These are phyloP conservation scores for Penicillium bialowiezense DNA, from an alignment of 495 filamentous ascomycete genomes.

Conservation along the genomic window DNA sequence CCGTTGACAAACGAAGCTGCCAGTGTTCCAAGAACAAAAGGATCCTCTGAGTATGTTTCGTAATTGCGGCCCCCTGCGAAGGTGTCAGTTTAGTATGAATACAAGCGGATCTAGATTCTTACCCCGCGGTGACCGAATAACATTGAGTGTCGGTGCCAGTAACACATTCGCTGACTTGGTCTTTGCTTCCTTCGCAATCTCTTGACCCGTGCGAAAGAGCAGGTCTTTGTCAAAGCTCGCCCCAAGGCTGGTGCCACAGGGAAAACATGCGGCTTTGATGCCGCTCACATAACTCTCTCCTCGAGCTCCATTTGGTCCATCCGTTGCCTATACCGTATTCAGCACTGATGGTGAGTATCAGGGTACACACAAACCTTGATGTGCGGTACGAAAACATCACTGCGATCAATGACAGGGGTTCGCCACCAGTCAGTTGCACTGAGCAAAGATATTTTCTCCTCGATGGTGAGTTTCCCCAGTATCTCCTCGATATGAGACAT, in stretches of 20 bases:
- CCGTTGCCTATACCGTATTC: neutral
- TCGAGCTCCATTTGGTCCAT: neutral
- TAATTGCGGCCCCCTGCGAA: conserved; percentile 41
- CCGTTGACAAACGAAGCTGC: conserved; percentile 60
- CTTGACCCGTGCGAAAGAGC: neutral
- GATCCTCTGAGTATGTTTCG: conserved; percentile 67
- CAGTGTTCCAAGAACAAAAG: conserved; percentile 55
- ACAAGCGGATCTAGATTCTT: neutral
- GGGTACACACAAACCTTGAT: too few species aligned
- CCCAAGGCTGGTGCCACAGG: neutral
- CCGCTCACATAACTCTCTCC: neutral
- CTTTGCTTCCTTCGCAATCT: neutral
- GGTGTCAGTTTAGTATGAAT: neutral
- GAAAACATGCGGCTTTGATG: neutral
- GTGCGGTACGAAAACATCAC: neutral
- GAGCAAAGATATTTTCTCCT: neutral
- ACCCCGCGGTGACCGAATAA: neutral
- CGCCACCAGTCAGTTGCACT: neutral
- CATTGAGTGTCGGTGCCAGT: neutral
- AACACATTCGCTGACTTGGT: neutral
- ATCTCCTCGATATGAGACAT: too few species aligned
- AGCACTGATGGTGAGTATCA: neutral
- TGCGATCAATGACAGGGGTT: neutral
- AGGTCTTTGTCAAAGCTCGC: neutral
- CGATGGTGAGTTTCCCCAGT: neutral